Base-by-base conservation (phyloP, 495 filamentous ascomycete species). In the Aspergillus avenaceus region DNA sequence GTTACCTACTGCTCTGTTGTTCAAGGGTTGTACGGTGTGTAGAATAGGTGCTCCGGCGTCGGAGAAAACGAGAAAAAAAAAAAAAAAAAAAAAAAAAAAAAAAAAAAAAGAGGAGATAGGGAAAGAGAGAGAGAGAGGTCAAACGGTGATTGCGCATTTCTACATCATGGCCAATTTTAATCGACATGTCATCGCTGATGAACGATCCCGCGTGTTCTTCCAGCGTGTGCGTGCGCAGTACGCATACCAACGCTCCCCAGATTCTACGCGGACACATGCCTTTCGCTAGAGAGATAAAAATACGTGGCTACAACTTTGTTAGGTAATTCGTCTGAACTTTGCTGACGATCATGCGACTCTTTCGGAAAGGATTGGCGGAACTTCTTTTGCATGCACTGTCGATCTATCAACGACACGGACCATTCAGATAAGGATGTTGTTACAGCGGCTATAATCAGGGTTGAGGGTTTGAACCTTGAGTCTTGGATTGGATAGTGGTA, bases 171-270 rank as follows among this genome's bases (percentile, higher is more conserved):
- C 16, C 5, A 21, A 8, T n/a, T n/a, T n/a, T n/a, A n/a, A n/a
- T 31, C 28, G 9, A 31, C 24, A 45, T 41, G 26, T 11, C 29
- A 38, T 27, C 18, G 31, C 32, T 23, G 7, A 36, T 31, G 31
- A 40, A 13, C 38, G 29, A 24, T 44, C 37, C 52, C 52, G 46
- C 46, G 46, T 50, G 52, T 49, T 49, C 16, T 19, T 52, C 29
- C 24, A 12, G n/a, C 52, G 25, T 54, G 41, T 46, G 52, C 40
- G 41, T 29, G 38, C 28, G 25, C 52, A 45, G 34, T 42, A 54
- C 26, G 45, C 52, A 49, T 54, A 45, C 52, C 52, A 40, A 49
- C 45, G 41, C 46, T 23, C 52, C 52, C 52, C 45, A 22, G 46
- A 54, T 38, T 45, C n/a, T 41, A 32, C 49, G 25, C 49, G 29